Base-by-base conservation (phyloP, 345 rosid genomes). In the Aethionema arabicum region DNA sequence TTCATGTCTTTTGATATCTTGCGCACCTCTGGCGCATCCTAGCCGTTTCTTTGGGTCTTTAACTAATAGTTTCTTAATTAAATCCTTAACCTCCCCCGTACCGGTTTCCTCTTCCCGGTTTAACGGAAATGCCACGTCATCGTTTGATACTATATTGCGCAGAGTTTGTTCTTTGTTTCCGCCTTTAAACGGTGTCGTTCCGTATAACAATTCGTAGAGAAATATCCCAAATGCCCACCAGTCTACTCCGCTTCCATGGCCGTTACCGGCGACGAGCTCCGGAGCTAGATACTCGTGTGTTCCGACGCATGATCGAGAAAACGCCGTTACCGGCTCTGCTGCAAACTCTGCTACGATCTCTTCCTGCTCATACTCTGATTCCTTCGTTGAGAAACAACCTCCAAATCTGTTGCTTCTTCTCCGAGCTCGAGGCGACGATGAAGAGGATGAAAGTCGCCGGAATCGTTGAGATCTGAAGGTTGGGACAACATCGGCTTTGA, bases 211-310 rank as follows among this genome's bases (percentile, higher is more conserved):
- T 74, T 92, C 96, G 85, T 85, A 82, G 6, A 77, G 56, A 16
- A 92, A 68, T 21, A 89, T 73, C 67, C 98, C 98, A 32, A 89
- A 81, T 15, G 98, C 93, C 98, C 96, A 92, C 96, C 98, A 92
- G 62, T 92, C 95, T 32, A 92, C 96, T 36, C 93, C 90, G 75
- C 82, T 89, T 32, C 95, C 96, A 69, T 92, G 96, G 4, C 91
- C 95, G 61, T 75, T 79, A 0, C 93, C 96, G 14, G 83, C 52
- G 31, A 92, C 82, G 21, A 86, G 73, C 81, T 92, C 98, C 65
- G 96, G 98, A 56, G 96, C 90, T 15, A 88, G 65, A 74, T 92
- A 92, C 75, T 92, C 98, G 73, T 92, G 95, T 2, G 95, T 89
- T 6, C 98, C 98, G 0, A 92, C 95, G 52, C 88, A 92, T 5